Conservation (phyloP, 2,329 filamentous ascomycete genomes). For the Trichoderma breve region DNA sequence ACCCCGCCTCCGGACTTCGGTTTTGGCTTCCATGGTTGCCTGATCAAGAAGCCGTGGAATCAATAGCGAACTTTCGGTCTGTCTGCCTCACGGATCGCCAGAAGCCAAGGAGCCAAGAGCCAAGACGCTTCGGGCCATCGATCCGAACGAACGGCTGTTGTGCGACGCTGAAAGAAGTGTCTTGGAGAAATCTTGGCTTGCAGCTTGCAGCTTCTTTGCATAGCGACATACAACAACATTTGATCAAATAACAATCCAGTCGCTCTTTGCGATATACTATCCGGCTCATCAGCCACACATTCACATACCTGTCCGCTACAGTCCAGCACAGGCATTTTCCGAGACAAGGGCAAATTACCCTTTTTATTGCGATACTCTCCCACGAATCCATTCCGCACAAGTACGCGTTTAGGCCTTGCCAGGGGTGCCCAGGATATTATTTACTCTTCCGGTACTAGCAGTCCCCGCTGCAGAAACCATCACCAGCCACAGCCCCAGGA, state of each 20-base stretch:
- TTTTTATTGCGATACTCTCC: background rate
- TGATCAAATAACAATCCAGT: background rate
- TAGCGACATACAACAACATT: background rate
- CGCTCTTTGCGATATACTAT: background rate
- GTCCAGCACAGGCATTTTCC: background rate
- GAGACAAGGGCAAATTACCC: background rate
- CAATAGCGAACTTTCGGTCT: background rate
- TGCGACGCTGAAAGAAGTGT: background rate
- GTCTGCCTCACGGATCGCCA: conserved; percentile 2
- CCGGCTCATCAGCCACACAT: background rate
- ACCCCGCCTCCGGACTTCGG: background rate
- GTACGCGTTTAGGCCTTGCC: conserved; percentile 9
- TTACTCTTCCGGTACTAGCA: background rate
- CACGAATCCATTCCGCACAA: background rate
- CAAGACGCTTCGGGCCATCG: background rate
- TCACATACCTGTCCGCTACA: background rate
- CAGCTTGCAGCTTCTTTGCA: background rate
- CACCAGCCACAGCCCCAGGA: conserved; percentile 9
- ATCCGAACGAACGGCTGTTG: background rate
- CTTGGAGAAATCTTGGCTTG: background rate
- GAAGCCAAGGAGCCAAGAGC: background rate
- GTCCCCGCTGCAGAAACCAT: background rate
- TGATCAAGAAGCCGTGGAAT: background rate
- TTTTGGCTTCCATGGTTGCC: background rate
- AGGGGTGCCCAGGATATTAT: conserved; percentile 5